Base-by-base conservation (phyloP, 2,329 filamentous ascomycete genomes). In the Clonostachys byssicola region DNA sequence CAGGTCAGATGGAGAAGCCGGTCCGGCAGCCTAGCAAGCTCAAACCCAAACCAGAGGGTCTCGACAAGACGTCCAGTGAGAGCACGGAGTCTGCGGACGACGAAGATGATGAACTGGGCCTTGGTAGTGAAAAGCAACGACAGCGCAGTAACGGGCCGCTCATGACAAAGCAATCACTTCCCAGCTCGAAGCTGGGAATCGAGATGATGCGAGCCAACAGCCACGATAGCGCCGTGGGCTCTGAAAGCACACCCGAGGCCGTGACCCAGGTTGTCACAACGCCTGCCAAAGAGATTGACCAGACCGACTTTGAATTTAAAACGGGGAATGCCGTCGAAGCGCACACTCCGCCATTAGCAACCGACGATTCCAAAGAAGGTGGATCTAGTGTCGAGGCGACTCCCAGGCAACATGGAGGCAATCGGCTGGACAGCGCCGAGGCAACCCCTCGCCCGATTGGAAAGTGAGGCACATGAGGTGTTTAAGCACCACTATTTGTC, bases 201-300 rank as follows among this genome's bases (percentile, higher is more conserved):
- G 92, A 97, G 65, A 96, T 97, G 92, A 92, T 96, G 89, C 84
- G 92, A 43, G 95, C 92, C 17, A 95, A 96, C 64, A 96, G 90
- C 60, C 87, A 92, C 57, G 92, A 95, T 43, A 96, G 92, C 59
- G 80, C 89, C 47, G 73, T 77, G 12, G 65, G 68, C 12, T 75
- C 77, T 4, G 78, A 80, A 42, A 73, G 68, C 54, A 72, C 72
- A 13, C 63, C 71, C 1, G 77, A 78, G 52, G 71, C 73, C n/a
- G 63, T 70, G n/a, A 77, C 76, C 5, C 73, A 78, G 56, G 71
- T 75, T 12, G 64, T 60, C 40, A 75, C 72, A 9, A 79, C 74
- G 14, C 75, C 77, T 2, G 71, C 66, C 3, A 68, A 68, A 40
- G 73, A 76, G 49, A 51, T 63, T 16, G 46, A 47, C 14, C 8